phyloP scores from a whole-genome alignment of 2,329 filamentous ascomycete species.

The Paracoccidioides brasiliensis region DNA sequence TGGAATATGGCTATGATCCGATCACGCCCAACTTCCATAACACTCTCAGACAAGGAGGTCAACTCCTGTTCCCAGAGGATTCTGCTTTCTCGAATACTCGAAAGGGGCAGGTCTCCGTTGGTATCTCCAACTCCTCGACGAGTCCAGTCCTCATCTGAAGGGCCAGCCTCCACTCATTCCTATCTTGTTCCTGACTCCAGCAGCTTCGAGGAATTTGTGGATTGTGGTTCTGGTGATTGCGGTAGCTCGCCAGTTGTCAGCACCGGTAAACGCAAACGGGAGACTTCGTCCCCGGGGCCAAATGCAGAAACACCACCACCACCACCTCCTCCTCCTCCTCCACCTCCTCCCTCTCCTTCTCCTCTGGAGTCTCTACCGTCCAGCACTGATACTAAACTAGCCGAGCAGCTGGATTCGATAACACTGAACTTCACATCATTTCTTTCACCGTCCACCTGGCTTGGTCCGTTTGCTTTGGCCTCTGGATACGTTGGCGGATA shows the following conservation, averaged over 20 bases:
- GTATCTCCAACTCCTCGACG: background rate
- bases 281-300: background rate
- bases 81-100: slow-evolving; percentile 1
- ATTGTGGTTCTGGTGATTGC: background rate
- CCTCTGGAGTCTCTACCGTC: no score
- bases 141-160: slow-evolving; percentile 3
- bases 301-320: background rate
- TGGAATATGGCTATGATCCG: slow-evolving; percentile 10
- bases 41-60: slow-evolving; percentile 10
- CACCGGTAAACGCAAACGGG: background rate
- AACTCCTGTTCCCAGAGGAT: slow-evolving; percentile 3
- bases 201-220: background rate
- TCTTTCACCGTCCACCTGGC: background rate
- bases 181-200: background rate
- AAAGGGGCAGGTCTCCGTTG: background rate
- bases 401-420: background rate
- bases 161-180: background rate
- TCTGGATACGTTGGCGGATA: background rate
- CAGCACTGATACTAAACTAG: background rate
- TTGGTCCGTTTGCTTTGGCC: background rate
- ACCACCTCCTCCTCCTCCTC: background rate
- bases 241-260: background rate
- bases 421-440: background rate
- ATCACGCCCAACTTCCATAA: slow-evolving; percentile 11
- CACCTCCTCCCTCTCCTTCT: background rate